Base-by-base conservation (phyloP, 176 grass and related monocot genomes). In the Ensete ventricosum region DNA sequence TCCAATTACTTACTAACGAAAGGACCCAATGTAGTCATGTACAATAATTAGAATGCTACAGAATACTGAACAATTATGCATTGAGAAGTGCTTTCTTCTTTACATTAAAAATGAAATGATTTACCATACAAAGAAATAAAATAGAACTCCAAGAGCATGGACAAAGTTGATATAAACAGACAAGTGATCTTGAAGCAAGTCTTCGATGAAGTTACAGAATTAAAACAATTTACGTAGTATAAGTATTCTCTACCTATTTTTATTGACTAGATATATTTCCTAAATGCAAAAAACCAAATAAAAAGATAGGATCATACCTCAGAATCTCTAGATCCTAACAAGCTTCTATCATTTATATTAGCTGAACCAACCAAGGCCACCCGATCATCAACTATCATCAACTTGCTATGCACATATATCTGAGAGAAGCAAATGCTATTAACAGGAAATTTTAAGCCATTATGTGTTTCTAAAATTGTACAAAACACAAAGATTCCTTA, bases 381-480 rank as follows among this genome's bases (percentile, higher is more conserved):
- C 21, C 95, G 90, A 76, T 98, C 95, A 89, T 98, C 95, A 80
- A 98, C 74, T 81, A 98, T 94, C 95, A 98, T 91, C 81, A 98
- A 89, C 83, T 98, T 98, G 86, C 95, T 91, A 84, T 98, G 95
- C 50, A 98, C 90, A 79, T 93, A 98, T 85, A 98, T 85, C 95
- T 98, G 82, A 53, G 78, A 77, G 25, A 69, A 66, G 50, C 14
- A 14, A 86, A 64, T 43, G 52, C 59, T 51, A 53, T 74, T 34
- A 82, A 11, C 34, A 50, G 9, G 8, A 34, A 34, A 26, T 8
- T 7, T 67, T 13, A 34, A 34, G 34, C 0, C 9, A 8, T 19
- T 12, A 12, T 50, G 1, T 70, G 11, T 70, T 70, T 2, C 12
- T n/a, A n/a, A n/a, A n/a, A 70, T 21, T 11, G 48, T 22, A n/a